A percentile compares a stretch with the other conserved stretches of the same genome.
Evolutionary conservation across 192 early-diverging fungal species (phyloP).

Genomic region (Backusella liffmaniae): DNA sequence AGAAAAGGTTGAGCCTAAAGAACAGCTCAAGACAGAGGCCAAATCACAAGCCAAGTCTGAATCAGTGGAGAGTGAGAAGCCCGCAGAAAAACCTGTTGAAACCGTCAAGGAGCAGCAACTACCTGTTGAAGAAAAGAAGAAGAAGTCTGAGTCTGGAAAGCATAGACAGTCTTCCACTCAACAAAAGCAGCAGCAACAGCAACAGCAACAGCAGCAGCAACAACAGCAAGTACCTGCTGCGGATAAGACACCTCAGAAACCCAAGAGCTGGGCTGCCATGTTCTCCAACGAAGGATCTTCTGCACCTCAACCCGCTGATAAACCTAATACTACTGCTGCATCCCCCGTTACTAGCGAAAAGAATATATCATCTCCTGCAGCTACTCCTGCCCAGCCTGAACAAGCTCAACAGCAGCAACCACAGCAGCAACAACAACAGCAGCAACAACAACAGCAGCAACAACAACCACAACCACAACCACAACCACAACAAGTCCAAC

Average conservation of each 20-base stretch:
- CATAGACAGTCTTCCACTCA: not conserved
- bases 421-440: conserved; percentile 46
- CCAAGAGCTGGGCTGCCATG: not conserved
- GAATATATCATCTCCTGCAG: conserved; percentile 37
- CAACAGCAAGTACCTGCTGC: not conserved
- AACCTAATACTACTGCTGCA: not conserved
- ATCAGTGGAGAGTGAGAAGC: conserved; percentile 25
- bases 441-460: conserved; percentile 21
- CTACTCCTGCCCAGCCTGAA: conserved; percentile 30
- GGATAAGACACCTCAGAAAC: not conserved
- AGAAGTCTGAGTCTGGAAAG: not conserved
- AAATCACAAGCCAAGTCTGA: conserved; percentile 14
- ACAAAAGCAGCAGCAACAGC: not conserved
- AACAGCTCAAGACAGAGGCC: conserved; percentile 6
- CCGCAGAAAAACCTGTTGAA: conserved; percentile 5
- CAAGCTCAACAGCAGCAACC: not conserved
- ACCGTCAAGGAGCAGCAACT: conserved; percentile 10
- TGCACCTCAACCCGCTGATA: not conserved
- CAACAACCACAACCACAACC: not conserved
- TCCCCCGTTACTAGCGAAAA: conserved; percentile 24
- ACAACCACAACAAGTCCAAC: not conserved
- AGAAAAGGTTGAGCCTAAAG: conserved; percentile 20
- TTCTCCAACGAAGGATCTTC: not conserved
- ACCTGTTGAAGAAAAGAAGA: conserved; percentile 20
- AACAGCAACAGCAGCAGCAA: not conserved